A percentile compares a stretch with the other conserved stretches of the same genome.
phyloP scores from a whole-genome alignment of 1,284 basidiomycete species.

The Apiotrichum akiyoshidainum region DNA sequence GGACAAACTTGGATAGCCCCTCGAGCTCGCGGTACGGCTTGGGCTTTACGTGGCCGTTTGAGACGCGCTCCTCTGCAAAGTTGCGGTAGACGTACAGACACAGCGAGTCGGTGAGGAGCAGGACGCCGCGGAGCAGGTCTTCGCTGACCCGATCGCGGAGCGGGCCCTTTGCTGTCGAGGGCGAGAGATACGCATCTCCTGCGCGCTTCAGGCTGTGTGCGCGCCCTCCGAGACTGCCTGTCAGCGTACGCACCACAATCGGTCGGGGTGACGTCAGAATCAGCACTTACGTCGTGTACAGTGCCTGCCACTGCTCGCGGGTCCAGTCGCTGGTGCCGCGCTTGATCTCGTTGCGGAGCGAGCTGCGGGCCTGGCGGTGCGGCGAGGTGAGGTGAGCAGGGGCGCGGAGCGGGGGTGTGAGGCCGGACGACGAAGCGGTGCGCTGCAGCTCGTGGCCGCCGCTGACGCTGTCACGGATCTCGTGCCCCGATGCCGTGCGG shows the following conservation, averaged over 20 bases:
- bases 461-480: background rate
- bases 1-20: constrained; percentile 34
- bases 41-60: constrained; percentile 27
- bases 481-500: constrained; percentile 9
- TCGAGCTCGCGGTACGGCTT: constrained; percentile 33
- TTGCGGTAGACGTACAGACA: constrained; percentile 54
- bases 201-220: constrained; percentile 40
- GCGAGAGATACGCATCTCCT: constrained; percentile 40
- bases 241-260: background rate
- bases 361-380: constrained; percentile 12
- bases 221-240: constrained; percentile 23
- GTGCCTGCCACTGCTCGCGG: constrained; percentile 17
- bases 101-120: constrained; percentile 54
- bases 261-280: background rate
- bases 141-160: constrained; percentile 23
- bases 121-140: constrained; percentile 43
- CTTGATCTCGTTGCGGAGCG: constrained; percentile 23
- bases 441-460: constrained; percentile 9
- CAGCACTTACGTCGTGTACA: constrained; percentile 8
- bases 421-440: constrained; percentile 4
- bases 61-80: constrained; percentile 53
- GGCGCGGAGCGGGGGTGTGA: constrained; percentile 8
- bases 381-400: constrained; percentile 5
- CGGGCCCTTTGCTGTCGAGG: constrained; percentile 24
- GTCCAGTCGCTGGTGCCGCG: constrained; percentile 19